A percentile compares a stretch with the other conserved stretches of the same genome.
Evolutionary conservation across 352 stramenopile genomes (phyloP).

Genomic region (Hyaloperonospora brassicae): DNA sequence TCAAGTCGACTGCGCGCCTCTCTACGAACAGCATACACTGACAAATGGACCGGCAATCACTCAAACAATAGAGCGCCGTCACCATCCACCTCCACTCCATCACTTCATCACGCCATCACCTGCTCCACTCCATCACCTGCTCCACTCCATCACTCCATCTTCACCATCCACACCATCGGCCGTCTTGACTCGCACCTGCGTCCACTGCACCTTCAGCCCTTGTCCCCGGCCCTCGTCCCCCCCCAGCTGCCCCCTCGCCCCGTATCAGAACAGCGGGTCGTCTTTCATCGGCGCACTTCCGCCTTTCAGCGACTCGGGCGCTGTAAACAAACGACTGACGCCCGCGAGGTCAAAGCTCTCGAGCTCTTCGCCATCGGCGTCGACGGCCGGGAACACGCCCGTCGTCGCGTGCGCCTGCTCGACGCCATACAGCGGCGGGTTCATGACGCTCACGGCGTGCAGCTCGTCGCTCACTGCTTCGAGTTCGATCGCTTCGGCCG

Average conservation of each 20-base stretch:
- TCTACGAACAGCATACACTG: too few relatives aligned
- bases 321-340: slow-evolving; percentile 58
- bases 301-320: slow-evolving; percentile 65
- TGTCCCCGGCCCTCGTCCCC: too few relatives aligned
- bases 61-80: too few relatives aligned
- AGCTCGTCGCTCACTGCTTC: slow-evolving; percentile 54
- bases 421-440: slow-evolving; percentile 54
- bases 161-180: too few relatives aligned
- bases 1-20: too few relatives aligned
- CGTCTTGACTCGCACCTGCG: too few relatives aligned
- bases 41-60: too few relatives aligned
- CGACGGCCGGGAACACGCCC: slow-evolving; percentile 63
- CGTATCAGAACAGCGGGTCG: slow-evolving; percentile 63
- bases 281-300: slow-evolving; percentile 75
- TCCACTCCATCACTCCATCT: too few relatives aligned
- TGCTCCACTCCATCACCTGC: too few relatives aligned
- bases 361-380: slow-evolving; percentile 52
- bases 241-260: neutral
- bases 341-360: slow-evolving; percentile 43
- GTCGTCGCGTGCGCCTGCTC: slow-evolving; percentile 39
- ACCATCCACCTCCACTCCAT: too few relatives aligned
- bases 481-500: slow-evolving; percentile 43
- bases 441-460: slow-evolving; percentile 75
- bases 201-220: too few relatives aligned
- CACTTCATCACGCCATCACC: too few relatives aligned